Evolutionary conservation across 2,329 filamentous ascomycete species (phyloP).

Genomic region (Aspergillus fijiensis): DNA sequence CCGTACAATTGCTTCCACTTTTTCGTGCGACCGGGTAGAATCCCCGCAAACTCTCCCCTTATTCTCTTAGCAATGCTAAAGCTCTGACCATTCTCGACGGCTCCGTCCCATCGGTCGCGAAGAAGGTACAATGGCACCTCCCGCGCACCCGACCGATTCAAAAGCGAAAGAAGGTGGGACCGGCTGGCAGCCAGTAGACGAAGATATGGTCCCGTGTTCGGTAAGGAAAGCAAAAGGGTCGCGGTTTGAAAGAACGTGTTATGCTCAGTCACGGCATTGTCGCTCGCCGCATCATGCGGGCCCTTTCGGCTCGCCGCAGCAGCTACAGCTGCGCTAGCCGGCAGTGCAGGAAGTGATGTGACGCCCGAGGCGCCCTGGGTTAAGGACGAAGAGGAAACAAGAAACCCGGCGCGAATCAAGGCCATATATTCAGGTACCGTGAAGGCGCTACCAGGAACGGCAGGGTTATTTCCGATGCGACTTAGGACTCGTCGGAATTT

Average conservation of each 20-base stretch:
- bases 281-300: not conserved
- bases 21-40: conserved; percentile 59
- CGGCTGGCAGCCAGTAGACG: conserved; percentile 57
- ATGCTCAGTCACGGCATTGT: not conserved
- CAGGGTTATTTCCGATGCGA: conserved; percentile 48
- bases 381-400: conserved; percentile 50
- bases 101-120: conserved; percentile 64
- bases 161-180: conserved; percentile 53
- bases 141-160: conserved; percentile 53
- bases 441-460: conserved; percentile 48
- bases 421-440: conserved; percentile 48
- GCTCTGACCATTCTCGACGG: conserved; percentile 48
- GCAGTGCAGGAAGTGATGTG: conserved; percentile 41
- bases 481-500: conserved; percentile 53
- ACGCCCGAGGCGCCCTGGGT: conserved; percentile 42
- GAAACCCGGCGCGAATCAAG: conserved; percentile 55
- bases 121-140: conserved; percentile 57
- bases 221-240: conserved; percentile 55
- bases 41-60: conserved; percentile 56
- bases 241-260: conserved; percentile 25
- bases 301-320: conserved; percentile 29
- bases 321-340: conserved; percentile 17
- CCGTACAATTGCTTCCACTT: conserved; percentile 64
- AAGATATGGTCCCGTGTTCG: conserved; percentile 60
- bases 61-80: conserved; percentile 53